Evolutionary conservation across 345 rosid genomes (phyloP).

Genomic region (Ceriops decandra): DNA sequence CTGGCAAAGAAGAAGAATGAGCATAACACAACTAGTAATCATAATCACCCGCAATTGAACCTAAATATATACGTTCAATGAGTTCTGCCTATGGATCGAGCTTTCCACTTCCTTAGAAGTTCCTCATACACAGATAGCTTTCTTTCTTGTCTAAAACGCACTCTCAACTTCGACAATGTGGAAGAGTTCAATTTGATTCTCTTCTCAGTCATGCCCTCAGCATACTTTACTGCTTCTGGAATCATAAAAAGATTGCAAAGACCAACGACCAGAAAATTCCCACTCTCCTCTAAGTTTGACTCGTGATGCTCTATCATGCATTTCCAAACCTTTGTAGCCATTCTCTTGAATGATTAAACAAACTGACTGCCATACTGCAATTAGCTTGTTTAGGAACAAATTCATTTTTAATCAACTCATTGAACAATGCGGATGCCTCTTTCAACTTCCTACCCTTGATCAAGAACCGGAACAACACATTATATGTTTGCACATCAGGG

Average conservation of each 20-base stretch:
- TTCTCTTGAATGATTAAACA: constrained; percentile 33
- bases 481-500: constrained; percentile 44
- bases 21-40: no score
- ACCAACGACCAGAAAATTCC: constrained; percentile 44
- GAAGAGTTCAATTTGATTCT: constrained; percentile 42
- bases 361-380: constrained; percentile 39
- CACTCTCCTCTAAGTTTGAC: constrained; percentile 46
- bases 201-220: constrained; percentile 48
- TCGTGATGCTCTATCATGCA: constrained; percentile 44
- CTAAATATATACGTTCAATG: background rate
- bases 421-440: constrained; percentile 38
- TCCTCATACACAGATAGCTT: constrained; percentile 40
- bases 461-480: constrained; percentile 42
- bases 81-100: constrained; percentile 15
- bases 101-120: constrained; percentile 41
- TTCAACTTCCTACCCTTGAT: constrained; percentile 37
- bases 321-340: constrained; percentile 51
- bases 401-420: constrained; percentile 57
- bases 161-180: constrained; percentile 45
- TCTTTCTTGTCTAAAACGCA: constrained; percentile 30
- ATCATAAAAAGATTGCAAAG: constrained; percentile 41
- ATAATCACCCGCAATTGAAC: background rate
- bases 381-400: constrained; percentile 31
- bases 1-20: no score
- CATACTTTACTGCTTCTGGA: constrained; percentile 63